A percentile compares a stretch with the other conserved stretches of the same genome.
Conservation (phyloP, 1,284 basidiomycete species). For the Phenoliferia sp. region DNA sequence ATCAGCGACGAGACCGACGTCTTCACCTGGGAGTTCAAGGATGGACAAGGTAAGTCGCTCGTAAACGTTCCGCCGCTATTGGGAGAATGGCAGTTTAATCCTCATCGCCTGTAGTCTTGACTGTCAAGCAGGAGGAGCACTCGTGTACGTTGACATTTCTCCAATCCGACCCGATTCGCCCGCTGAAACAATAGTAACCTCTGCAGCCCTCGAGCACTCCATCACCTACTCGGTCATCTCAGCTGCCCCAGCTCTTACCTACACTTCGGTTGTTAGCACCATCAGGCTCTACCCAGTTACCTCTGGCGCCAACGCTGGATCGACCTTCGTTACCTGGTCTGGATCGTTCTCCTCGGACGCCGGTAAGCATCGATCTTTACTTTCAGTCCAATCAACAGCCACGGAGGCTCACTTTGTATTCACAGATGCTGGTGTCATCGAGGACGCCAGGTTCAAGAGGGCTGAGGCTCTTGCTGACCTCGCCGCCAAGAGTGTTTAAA, state of each 20-base stretch:
- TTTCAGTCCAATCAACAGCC: not conserved
- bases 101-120: slow-evolving; percentile 1
- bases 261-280: slow-evolving; percentile 38
- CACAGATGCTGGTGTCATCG: slow-evolving; percentile 32
- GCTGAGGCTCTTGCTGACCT: slow-evolving; percentile 38
- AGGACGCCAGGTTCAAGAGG: slow-evolving; percentile 40
- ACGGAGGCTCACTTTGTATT: not conserved
- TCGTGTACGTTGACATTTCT: slow-evolving; percentile 5
- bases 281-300: slow-evolving; percentile 37
- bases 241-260: slow-evolving; percentile 36
- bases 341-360: slow-evolving; percentile 38
- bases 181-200: not conserved
- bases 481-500: slow-evolving; percentile 27
- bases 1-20: slow-evolving; percentile 27
- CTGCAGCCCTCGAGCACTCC: slow-evolving; percentile 36
- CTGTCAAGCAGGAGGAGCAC: slow-evolving; percentile 41
- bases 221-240: slow-evolving; percentile 39
- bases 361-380: slow-evolving; percentile 19
- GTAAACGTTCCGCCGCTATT: not conserved
- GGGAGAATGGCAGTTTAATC: not conserved
- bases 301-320: slow-evolving; percentile 31
- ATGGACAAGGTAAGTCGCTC: slow-evolving; percentile 24
- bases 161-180: not conserved
- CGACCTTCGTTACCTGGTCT: slow-evolving; percentile 37
- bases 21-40: slow-evolving; percentile 34